Conservation (phyloP, 371 early-diverging fungal species). For the Mucor mucedo region DNA sequence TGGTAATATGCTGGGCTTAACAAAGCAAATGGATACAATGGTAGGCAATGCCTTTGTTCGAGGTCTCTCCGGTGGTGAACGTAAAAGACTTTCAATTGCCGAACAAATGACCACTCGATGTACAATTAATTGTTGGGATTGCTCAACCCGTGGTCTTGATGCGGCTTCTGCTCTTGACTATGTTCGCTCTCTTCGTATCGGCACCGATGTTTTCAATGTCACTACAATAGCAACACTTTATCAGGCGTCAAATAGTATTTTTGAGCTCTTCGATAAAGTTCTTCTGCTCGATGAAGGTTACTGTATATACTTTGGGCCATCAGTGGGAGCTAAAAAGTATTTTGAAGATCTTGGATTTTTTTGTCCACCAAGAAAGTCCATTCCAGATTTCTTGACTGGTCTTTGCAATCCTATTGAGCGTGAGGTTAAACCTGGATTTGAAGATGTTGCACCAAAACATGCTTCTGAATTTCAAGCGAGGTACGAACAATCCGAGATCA, state of each 20-base stretch:
- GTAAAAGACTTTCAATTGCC: slow-evolving; percentile 86
- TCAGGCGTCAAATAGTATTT: slow-evolving; percentile 75
- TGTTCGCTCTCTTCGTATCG: slow-evolving; percentile 66
- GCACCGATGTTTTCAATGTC: slow-evolving; percentile 66
- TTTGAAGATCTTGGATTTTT: slow-evolving; percentile 72
- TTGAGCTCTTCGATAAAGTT: slow-evolving; percentile 76
- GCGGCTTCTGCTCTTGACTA: slow-evolving; percentile 87
- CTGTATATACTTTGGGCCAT: slow-evolving; percentile 76
- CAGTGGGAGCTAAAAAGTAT: slow-evolving; percentile 62
- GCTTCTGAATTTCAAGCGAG: slow-evolving; percentile 52
- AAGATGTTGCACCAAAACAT: slow-evolving; percentile 51
- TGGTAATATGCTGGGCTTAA: slow-evolving; percentile 73
- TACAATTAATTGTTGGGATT: slow-evolving; percentile 80
- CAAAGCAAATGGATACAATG: slow-evolving; percentile 73
- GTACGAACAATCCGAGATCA: slow-evolving; percentile 44
- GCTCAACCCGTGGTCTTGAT: slow-evolving; percentile 91
- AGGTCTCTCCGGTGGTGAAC: slow-evolving; percentile 86
- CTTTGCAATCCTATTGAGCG: slow-evolving; percentile 68
- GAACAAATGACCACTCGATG: slow-evolving; percentile 82
- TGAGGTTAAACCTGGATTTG: slow-evolving; percentile 57
- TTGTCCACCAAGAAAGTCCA: slow-evolving; percentile 75
- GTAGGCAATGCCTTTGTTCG: slow-evolving; percentile 84
- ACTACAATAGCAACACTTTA: slow-evolving; percentile 68
- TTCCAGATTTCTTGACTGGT: slow-evolving; percentile 80
- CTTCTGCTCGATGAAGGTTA: slow-evolving; percentile 74